Evolutionary conservation across 2,329 filamentous ascomycete species (phyloP), one percentile per base, ranked within the genome.

Genomic region (Aureobasidium sp.): DNA sequence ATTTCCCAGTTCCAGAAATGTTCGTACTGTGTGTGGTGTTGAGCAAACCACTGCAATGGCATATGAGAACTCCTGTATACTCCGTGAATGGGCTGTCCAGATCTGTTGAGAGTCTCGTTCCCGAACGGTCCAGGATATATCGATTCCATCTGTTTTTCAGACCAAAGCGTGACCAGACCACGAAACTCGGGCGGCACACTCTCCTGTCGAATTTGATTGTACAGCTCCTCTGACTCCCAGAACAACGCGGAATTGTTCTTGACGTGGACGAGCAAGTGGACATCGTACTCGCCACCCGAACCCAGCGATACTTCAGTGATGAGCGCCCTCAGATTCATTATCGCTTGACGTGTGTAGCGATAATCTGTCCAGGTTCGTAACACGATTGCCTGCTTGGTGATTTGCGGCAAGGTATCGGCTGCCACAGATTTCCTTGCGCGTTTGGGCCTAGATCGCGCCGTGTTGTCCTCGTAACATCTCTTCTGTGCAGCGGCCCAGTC

Each of bases 161-260:
- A 94, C 94, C 94, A 99, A 5, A 97, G 81, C 0, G 90, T 96
- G 23, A 89, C 89, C 71, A 99, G 86, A 48, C 89, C 89, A 66
- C 84, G 87, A 76, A 99, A 97, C 71, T 99, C 94, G 66, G 85
- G 81, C 0, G 94, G 89, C 9, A 93, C 82, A 26, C 83, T 82
- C 52, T 88, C 84, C 55, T 84, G 78, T 71, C 88, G 87, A 61
- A 81, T 87, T 70, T 80, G 81, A 70, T 82, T 79, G 77, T 87
- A 96, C 56, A 80, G 80, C 50, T 84, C 83, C 56, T 85, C 79
- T 66, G 90, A 87, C 0, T 89, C 88, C 87, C 89, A 94, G 68
- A 96, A 85, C 7, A 89, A 88, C 64, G 91, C 78, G 64, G 79
- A 81, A 61, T 84, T 83, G 69, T 95, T 88, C 74, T 90, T 91